phyloP scores from a whole-genome alignment of 202 grass and related monocot genomes.

The Musa balbisiana region DNA sequence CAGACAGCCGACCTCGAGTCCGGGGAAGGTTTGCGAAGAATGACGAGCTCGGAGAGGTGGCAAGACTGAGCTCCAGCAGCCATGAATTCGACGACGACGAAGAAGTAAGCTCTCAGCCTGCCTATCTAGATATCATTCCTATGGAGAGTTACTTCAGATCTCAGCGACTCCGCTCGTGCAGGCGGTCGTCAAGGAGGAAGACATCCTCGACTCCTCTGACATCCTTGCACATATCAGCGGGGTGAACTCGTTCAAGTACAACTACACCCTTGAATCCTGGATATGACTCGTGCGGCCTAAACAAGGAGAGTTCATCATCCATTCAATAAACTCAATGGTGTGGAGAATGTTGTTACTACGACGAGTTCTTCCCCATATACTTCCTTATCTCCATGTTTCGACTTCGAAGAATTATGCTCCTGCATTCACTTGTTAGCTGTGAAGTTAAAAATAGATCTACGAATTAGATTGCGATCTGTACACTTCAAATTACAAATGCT shows the following conservation, averaged over 20 bases:
- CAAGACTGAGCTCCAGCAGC: constrained; percentile 42
- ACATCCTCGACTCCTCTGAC: constrained; percentile 46
- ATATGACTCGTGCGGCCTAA: constrained; percentile 34
- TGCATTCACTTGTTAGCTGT: not conserved
- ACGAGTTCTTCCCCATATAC: constrained; percentile 7
- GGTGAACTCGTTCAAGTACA: constrained; percentile 43
- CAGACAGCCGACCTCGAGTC: constrained; percentile 90
- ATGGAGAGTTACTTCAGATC: too few relatives aligned
- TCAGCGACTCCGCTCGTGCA: constrained; percentile 13
- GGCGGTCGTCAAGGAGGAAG: constrained; percentile 57
- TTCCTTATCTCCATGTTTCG: constrained; percentile 29
- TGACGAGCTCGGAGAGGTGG: constrained; percentile 65
- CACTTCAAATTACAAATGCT: too few relatives aligned
- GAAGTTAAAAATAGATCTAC: too few relatives aligned
- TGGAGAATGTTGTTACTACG: constrained; percentile 21
- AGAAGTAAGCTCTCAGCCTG: constrained; percentile 29
- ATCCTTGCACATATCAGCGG: constrained; percentile 54
- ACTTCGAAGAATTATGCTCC: constrained; percentile 16
- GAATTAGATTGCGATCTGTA: too few relatives aligned
- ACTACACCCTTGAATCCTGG: constrained; percentile 55
- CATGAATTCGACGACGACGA: constrained; percentile 52
- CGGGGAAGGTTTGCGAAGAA: constrained; percentile 98
- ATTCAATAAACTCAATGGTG: constrained; percentile 42
- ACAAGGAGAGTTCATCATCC: constrained; percentile 12
- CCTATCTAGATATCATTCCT: too few relatives aligned